Percentiles rank a stretch among this genome's conserved stretches.
Evolutionary conservation across 768 basidiomycete genomes (phyloP).

Genomic region (Artomyces pyxidatus): DNA sequence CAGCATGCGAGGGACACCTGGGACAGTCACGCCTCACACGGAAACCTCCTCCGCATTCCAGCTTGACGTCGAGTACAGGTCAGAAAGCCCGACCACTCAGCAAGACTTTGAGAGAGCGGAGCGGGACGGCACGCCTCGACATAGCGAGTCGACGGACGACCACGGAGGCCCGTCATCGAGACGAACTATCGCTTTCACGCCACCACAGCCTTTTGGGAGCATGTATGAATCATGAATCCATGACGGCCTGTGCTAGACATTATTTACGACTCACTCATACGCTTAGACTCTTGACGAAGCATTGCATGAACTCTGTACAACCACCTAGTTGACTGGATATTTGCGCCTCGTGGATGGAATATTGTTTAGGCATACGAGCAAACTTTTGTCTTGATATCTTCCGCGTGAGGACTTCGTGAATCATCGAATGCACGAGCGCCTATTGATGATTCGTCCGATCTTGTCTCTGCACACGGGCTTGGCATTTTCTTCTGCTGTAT

Average conservation of each 20-base stretch:
- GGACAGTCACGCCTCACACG: conserved; percentile 11
- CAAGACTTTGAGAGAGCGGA: conserved; percentile 2
- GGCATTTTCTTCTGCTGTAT: no score
- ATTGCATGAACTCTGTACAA: no score
- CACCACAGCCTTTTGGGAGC: conserved; percentile 1
- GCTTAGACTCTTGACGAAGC: no score
- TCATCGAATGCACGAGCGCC: no score
- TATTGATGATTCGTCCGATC: no score
- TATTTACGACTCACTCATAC: not conserved
- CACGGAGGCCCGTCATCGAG: not conserved
- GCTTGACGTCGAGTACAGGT: conserved; percentile 6
- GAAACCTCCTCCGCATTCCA: conserved; percentile 6
- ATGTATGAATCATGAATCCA: no score
- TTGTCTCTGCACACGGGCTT: no score
- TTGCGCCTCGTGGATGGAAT: no score
- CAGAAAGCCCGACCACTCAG: conserved; percentile 4
- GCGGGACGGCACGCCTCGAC: not conserved
- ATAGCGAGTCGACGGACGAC: conserved; percentile 4
- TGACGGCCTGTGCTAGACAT: not conserved
- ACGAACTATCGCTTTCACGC: conserved; percentile 6
- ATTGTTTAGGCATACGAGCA: no score
- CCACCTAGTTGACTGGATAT: no score
- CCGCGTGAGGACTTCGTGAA: no score
- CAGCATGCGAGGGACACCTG: conserved; percentile 2
- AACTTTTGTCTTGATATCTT: no score